Percentiles rank a stretch among this genome's conserved stretches.
phyloP scores from a whole-genome alignment of 768 basidiomycete species.

The Naganishia vishniacii region DNA sequence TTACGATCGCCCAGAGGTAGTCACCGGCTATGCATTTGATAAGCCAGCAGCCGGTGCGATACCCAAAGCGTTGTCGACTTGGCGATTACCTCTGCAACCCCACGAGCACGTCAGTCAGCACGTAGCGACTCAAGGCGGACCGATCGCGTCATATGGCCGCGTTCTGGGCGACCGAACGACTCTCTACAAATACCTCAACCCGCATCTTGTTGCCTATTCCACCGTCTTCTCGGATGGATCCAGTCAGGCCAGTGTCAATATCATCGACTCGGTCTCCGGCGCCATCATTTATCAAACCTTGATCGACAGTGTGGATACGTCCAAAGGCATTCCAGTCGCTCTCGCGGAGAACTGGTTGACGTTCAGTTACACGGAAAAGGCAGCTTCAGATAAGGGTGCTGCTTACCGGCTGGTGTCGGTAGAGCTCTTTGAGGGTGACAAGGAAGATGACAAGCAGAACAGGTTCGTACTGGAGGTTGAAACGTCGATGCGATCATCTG shows the following conservation, averaged over 20 bases:
- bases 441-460: conserved; percentile 62
- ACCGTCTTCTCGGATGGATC: conserved; percentile 30
- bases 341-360: conserved; percentile 90
- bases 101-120: conserved; percentile 60
- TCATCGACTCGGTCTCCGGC: conserved; percentile 77
- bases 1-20: conserved; percentile 1
- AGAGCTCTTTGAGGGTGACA: conserved; percentile 78
- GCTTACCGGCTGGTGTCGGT: conserved; percentile 71
- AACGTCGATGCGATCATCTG: not conserved
- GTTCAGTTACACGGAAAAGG: conserved; percentile 73
- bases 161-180: conserved; percentile 82
- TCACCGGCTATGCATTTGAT: conserved; percentile 31
- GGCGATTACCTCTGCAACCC: conserved; percentile 59
- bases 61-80: conserved; percentile 55
- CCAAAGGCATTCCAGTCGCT: conserved; percentile 55
- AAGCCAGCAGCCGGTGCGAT: not conserved
- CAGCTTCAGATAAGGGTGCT: conserved; percentile 51
- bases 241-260: conserved; percentile 55
- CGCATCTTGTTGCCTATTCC: conserved; percentile 59
- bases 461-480: conserved; percentile 56
- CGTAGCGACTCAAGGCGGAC: conserved; percentile 50
- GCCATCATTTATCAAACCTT: conserved; percentile 63
- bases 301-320: conserved; percentile 51
- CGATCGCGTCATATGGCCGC: conserved; percentile 71
- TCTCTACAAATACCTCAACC: conserved; percentile 90